Evolutionary conservation across 2,329 filamentous ascomycete species (phyloP), one percentile per base, ranked within the genome.

Genomic region (Alternaria sp.): DNA sequence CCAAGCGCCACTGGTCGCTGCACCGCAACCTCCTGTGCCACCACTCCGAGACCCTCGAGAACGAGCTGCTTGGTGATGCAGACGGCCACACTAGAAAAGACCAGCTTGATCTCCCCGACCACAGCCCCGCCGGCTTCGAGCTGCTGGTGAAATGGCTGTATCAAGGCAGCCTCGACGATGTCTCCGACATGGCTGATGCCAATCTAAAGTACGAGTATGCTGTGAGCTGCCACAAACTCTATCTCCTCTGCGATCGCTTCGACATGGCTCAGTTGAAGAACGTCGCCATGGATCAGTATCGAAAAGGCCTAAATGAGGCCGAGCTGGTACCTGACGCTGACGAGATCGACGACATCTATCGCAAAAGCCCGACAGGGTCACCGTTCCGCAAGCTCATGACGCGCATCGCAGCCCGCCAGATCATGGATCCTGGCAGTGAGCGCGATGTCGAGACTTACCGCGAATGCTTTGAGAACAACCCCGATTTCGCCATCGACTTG

Each of bases 141-240:
- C 71, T 86, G 59, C 78, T 86, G 16, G 83, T 86, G 6, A 85
- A 85, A 72, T 86, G 83, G 84, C 77, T 86, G 8, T 86, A 86
- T 57, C 84, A 86, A 69, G 84, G 84, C 52, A 80, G 75, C 44
- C 79, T 86, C 47, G 82, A 85, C 60, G 81, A 85, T 62, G 80
- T 82, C 20, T 81, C 80, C 5, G 75, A 80, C 47, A 73, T 84
- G 64, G 65, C 74, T 11, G 75, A 80, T 54, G 76, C 81, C 30
- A 79, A 81, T 47, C 78, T 81, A 61, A 84, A 85, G 70, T 86
- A 85, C 78, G 82, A 84, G 14, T 82, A 86, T 64, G 84, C 84
- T 7, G 83, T 84, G 39, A 81, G 79, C 53, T 86, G 84, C 65
- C 81, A 86, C 70, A 84, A 82, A 70, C 78, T 86, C 28, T 84